A percentile compares a stretch with the other conserved stretches of the same genome.
phyloP scores from a whole-genome alignment of 805 yeast genomes.

The Cyberlindnera nakhonratchasimensis region DNA sequence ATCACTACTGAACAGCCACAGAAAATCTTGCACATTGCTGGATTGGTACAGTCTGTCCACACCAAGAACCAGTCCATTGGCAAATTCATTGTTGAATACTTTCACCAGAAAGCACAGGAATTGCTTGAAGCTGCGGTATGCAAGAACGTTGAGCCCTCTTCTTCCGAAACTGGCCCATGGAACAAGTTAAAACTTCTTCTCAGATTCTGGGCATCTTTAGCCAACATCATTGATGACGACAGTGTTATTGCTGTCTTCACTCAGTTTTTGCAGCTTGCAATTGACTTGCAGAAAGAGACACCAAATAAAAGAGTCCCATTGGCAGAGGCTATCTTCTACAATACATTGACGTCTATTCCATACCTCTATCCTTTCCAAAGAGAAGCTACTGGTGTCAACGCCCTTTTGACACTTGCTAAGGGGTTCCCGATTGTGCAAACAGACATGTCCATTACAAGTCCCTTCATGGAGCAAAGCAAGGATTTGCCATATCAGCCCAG shows the following conservation, averaged over 20 bases:
- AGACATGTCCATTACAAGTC: constrained; percentile 25
- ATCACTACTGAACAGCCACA: constrained; percentile 87
- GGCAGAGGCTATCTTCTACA: constrained; percentile 66
- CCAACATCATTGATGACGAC: constrained; percentile 56
- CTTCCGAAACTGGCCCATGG: constrained; percentile 55
- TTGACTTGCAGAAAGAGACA: constrained; percentile 46
- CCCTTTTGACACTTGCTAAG: constrained; percentile 43
- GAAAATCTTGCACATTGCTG: constrained; percentile 69
- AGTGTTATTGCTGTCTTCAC: constrained; percentile 46
- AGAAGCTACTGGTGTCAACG: constrained; percentile 29
- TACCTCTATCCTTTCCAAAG: constrained; percentile 48
- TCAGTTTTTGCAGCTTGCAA: constrained; percentile 52
- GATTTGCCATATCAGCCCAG: constrained; percentile 48
- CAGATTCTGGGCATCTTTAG: constrained; percentile 64
- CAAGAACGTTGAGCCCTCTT: constrained; percentile 26
- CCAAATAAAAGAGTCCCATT: constrained; percentile 46
- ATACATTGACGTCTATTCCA: constrained; percentile 61
- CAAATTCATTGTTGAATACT: constrained; percentile 60
- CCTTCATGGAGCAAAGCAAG: constrained; percentile 24
- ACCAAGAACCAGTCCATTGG: constrained; percentile 64
- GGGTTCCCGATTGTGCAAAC: constrained; percentile 31
- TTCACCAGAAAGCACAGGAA: constrained; percentile 60
- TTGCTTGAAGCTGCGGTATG: constrained; percentile 40
- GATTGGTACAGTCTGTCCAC: constrained; percentile 63
- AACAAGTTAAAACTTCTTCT: constrained; percentile 65